A percentile compares a stretch with the other conserved stretches of the same genome.
These are phyloP conservation scores for Daedaleopsis sinensis DNA, from an alignment of 768 basidiomycete species.

Conservation along the genomic window DNA sequence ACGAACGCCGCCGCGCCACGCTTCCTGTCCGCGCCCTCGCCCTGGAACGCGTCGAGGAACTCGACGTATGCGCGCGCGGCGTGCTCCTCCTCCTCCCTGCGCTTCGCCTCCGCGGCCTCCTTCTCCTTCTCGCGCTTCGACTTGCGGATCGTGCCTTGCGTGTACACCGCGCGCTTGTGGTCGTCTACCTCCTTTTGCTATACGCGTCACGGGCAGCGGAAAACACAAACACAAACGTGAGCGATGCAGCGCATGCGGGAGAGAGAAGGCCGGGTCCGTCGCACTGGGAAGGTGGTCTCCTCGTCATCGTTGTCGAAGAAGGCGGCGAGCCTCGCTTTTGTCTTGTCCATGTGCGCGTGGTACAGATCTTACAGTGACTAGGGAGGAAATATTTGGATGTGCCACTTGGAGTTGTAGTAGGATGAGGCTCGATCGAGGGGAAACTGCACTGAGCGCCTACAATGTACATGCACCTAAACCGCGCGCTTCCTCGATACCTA, in stretches of 20 bases:
- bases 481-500: no score
- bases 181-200: constrained; percentile 88
- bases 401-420: no score
- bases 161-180: constrained; percentile 82
- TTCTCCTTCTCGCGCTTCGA: constrained; percentile 91
- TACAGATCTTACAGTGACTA: neutral
- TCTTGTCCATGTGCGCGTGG: constrained; percentile 58
- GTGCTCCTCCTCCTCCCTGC: constrained; percentile 78
- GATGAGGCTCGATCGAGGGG: no score
- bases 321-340: constrained; percentile 67
- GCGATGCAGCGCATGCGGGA: constrained; percentile 45
- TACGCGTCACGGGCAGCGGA: constrained; percentile 29
- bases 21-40: constrained; percentile 57
- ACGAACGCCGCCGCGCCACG: constrained; percentile 62
- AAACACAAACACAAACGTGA: constrained; percentile 57
- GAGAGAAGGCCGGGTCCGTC: constrained; percentile 70
- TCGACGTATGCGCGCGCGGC: constrained; percentile 83
- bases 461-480: no score
- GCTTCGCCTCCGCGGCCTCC: constrained; percentile 90
- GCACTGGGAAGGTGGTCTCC: constrained; percentile 88
- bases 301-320: constrained; percentile 88
- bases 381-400: neutral
- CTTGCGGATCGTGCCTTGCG: constrained; percentile 86
- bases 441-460: no score
- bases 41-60: constrained; percentile 84